phyloP scores from a whole-genome alignment of 1,139 yeast species.

The Candida sanyaensis region DNA sequence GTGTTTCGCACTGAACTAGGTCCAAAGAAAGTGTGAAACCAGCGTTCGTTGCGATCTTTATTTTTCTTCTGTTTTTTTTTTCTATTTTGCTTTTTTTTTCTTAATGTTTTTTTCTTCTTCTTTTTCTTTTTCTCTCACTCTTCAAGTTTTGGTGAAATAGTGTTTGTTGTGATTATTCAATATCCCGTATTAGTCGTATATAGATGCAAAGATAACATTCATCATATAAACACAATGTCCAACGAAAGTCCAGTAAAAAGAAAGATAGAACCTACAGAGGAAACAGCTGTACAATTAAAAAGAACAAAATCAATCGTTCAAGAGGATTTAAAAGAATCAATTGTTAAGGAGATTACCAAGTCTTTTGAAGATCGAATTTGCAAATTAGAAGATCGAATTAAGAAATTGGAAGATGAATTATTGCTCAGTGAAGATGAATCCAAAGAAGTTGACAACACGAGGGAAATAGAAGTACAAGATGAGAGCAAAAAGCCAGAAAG shows the following conservation, averaged over 20 bases:
- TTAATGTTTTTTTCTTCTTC: background rate
- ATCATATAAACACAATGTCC: conserved; percentile 15
- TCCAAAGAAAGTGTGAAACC: too few species aligned
- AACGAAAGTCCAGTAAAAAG: conserved; percentile 21
- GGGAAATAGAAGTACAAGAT: background rate
- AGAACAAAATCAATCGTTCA: conserved; percentile 15
- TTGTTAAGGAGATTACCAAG: conserved; percentile 19
- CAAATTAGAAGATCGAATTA: conserved; percentile 23
- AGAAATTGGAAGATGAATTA: conserved; percentile 17
- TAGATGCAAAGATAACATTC: background rate
- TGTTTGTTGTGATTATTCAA: background rate
- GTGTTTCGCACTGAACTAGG: background rate
- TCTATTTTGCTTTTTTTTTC: background rate
- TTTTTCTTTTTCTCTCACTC: background rate
- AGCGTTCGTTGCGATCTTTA: background rate
- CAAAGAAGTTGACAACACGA: background rate
- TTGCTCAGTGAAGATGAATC: conserved; percentile 4
- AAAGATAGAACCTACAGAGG: conserved; percentile 19
- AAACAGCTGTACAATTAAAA: conserved; percentile 7
- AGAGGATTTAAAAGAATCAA: conserved; percentile 18
- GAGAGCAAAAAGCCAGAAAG: conserved; percentile 1
- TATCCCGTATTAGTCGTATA: background rate
- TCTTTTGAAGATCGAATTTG: conserved; percentile 21
- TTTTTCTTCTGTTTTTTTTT: background rate
- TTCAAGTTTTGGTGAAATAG: background rate